A percentile compares a stretch with the other conserved stretches of the same genome.
Evolutionary conservation across 345 rosid species (phyloP).

Genomic region (Clausena lansium): DNA sequence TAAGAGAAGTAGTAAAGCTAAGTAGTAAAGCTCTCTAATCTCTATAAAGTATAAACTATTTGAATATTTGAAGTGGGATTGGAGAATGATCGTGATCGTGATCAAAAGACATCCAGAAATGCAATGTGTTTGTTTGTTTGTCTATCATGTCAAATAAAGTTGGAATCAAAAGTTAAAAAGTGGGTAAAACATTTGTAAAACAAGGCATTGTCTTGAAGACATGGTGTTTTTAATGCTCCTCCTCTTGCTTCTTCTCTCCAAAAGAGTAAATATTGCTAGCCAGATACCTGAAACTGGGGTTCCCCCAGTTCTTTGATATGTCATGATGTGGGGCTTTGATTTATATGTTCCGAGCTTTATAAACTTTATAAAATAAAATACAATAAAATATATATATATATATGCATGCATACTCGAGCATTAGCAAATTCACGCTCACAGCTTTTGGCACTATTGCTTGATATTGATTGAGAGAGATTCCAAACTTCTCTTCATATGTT

Average conservation of each 20-base stretch:
- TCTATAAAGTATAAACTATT: no score
- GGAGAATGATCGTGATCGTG: background rate
- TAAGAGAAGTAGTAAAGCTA: no score
- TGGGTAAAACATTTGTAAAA: no score
- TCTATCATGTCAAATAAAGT: background rate
- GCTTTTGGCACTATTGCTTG: background rate
- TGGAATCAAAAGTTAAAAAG: no score
- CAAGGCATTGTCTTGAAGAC: no score
- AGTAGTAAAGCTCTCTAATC: no score
- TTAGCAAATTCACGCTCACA: background rate
- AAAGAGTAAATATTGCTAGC: background rate
- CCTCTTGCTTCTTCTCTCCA: background rate
- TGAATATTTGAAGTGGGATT: background rate
- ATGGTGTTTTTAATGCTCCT: no score
- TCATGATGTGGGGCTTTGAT: slow-evolving; percentile 5
- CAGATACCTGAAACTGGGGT: background rate
- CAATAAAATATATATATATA: no score
- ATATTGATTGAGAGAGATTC: slow-evolving; percentile 12
- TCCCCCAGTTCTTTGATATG: background rate
- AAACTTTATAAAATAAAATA: no score
- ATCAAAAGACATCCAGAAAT: background rate
- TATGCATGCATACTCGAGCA: no score
- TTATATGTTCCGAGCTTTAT: background rate
- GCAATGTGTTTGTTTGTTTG: background rate
- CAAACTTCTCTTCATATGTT: background rate